A percentile compares a stretch with the other conserved stretches of the same genome.
These are phyloP conservation scores for Phytophthora multivora DNA, from an alignment of 352 stramenopile species.

Conservation along the genomic window DNA sequence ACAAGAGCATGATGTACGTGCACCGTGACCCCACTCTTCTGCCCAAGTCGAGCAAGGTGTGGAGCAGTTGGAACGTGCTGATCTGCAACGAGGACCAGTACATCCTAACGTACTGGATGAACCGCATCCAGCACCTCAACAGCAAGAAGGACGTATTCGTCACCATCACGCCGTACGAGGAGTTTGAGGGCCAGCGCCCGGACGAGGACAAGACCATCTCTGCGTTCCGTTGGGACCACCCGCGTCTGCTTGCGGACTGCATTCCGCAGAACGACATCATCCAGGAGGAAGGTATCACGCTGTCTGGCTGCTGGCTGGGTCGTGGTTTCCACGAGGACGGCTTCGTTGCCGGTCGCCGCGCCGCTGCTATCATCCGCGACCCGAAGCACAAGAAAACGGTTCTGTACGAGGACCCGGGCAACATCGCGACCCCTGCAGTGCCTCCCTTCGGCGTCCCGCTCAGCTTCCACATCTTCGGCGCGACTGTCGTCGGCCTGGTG, in stretches of 20 bases:
- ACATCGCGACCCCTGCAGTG: constrained; percentile 75
- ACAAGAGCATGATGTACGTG: constrained; percentile 91
- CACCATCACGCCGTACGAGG: constrained; percentile 80
- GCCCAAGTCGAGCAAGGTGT: constrained; percentile 75
- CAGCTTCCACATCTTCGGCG: constrained; percentile 63
- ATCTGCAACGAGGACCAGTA: constrained; percentile 87
- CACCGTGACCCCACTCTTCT: constrained; percentile 81
- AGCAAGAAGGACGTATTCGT: constrained; percentile 88
- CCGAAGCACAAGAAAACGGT: constrained; percentile 68
- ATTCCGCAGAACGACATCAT: constrained; percentile 87
- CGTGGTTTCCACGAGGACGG: constrained; percentile 89
- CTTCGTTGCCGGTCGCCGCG: constrained; percentile 80
- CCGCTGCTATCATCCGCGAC: constrained; percentile 79
- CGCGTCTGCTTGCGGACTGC: constrained; percentile 81
- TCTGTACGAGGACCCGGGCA: constrained; percentile 86
- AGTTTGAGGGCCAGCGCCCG: constrained; percentile 64
- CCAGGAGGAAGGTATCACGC: constrained; percentile 81
- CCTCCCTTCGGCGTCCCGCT: constrained; percentile 76
- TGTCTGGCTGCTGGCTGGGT: constrained; percentile 82
- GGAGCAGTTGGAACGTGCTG: constrained; percentile 87
- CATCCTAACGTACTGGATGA: constrained; percentile 91
- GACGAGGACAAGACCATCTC: constrained; percentile 58
- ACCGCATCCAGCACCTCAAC: constrained; percentile 87
- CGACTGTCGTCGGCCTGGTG: constrained; percentile 55
- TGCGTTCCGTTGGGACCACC: constrained; percentile 87